Evolutionary conservation across 352 stramenopile genomes (phyloP).

Genomic region (Globisporangium emineosum): DNA sequence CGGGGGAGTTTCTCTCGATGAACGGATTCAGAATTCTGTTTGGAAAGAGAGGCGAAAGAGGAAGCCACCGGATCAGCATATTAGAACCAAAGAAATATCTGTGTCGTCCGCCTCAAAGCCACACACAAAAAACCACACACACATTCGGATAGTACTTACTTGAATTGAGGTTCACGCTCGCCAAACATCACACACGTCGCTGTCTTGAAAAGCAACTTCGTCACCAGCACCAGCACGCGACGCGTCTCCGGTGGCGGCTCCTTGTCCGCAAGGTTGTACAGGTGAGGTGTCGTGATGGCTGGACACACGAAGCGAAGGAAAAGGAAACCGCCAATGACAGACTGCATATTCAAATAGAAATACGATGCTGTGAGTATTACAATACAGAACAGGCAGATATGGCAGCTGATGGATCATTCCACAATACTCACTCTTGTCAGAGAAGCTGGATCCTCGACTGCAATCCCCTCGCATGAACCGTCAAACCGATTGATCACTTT

Average conservation of each 20-base stretch:
- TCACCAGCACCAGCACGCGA: slow-evolving; percentile 84
- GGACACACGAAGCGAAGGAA: slow-evolving; percentile 89
- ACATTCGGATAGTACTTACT: slow-evolving; percentile 31
- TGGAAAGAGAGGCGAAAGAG: neutral
- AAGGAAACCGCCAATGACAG: slow-evolving; percentile 84
- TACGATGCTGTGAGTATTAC: slow-evolving; percentile 1
- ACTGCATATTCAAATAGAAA: slow-evolving; percentile 25
- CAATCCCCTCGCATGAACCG: slow-evolving; percentile 48
- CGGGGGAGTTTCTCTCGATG: slow-evolving; percentile 76
- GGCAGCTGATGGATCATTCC: no score
- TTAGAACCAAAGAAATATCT: neutral
- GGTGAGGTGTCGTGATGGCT: slow-evolving; percentile 82
- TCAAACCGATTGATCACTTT: slow-evolving; percentile 74
- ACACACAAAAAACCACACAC: neutral
- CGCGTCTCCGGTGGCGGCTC: slow-evolving; percentile 63
- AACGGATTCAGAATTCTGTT: slow-evolving; percentile 82
- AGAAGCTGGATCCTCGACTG: slow-evolving; percentile 51
- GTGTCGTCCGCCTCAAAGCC: neutral
- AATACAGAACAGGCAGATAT: neutral
- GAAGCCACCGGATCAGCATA: neutral
- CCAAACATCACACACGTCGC: slow-evolving; percentile 85
- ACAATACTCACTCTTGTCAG: slow-evolving; percentile 57
- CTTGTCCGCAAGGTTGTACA: slow-evolving; percentile 80
- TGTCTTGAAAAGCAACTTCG: slow-evolving; percentile 88
- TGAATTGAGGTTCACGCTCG: slow-evolving; percentile 77